Percentiles rank a stretch among this genome's conserved stretches.
phyloP scores from a whole-genome alignment of 805 yeast genomes.

The Barnettozyma siamensis region DNA sequence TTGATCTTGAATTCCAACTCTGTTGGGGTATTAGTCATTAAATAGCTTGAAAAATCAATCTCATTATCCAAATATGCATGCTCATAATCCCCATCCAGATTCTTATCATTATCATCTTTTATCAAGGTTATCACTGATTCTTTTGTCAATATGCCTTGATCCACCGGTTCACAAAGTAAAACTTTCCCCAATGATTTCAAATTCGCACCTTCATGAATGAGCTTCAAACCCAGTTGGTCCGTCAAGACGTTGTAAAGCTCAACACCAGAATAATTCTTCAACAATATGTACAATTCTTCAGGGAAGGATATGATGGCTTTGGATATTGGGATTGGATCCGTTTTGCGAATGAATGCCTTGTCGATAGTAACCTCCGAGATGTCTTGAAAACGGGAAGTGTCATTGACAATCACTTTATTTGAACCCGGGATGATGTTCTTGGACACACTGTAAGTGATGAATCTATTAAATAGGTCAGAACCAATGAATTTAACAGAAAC shows the following conservation, averaged over 20 bases:
- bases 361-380: constrained; percentile 17
- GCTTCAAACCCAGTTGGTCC: constrained; percentile 7
- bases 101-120: constrained; percentile 19
- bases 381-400: constrained; percentile 11
- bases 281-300: constrained; percentile 13
- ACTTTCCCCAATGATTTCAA: constrained; percentile 35
- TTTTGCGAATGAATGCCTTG: constrained; percentile 11
- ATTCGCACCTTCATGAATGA: constrained; percentile 18
- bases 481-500: constrained; percentile 19
- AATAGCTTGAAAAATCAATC: constrained; percentile 12
- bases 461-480: constrained; percentile 4
- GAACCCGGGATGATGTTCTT: constrained; percentile 8
- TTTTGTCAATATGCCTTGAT: constrained; percentile 51
- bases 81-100: background rate
- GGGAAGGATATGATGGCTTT: constrained; percentile 21
- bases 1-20: constrained; percentile 5
- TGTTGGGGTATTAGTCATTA: constrained; percentile 1
- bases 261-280: constrained; percentile 15
- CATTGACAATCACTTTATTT: constrained; percentile 4
- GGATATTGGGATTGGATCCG: constrained; percentile 13
- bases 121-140: constrained; percentile 52
- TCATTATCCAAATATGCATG: constrained; percentile 10
- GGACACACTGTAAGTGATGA: constrained; percentile 9
- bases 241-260: constrained; percentile 12
- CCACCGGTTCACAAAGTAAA: constrained; percentile 63